Percentiles rank a stretch among this genome's conserved stretches.
Conservation (phyloP, 768 basidiomycete species). For the Lactarius trivialis region DNA sequence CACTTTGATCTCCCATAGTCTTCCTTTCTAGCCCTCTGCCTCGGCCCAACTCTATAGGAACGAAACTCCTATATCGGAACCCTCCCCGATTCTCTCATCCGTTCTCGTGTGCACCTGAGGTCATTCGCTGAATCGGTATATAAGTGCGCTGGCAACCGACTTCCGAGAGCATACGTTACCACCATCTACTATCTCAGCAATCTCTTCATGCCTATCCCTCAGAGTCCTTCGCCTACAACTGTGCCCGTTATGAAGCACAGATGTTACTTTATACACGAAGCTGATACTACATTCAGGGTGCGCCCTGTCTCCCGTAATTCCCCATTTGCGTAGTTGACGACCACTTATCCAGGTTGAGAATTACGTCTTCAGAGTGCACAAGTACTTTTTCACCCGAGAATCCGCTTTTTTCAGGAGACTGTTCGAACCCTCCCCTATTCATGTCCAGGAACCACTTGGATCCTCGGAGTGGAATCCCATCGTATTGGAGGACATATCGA, state of each 20-base stretch:
- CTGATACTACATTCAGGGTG: slow-evolving; percentile 5
- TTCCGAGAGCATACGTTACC: slow-evolving; percentile 2
- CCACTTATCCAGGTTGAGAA: slow-evolving; percentile 25
- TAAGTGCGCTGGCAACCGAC: slow-evolving; percentile 1
- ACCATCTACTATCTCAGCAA: not conserved
- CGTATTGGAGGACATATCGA: slow-evolving; percentile 26
- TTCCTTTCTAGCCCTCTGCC: not conserved
- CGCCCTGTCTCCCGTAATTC: not conserved
- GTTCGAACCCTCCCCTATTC: not conserved
- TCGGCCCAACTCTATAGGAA: not conserved
- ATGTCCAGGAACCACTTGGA: slow-evolving; percentile 27
- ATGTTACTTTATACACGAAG: slow-evolving; percentile 16
- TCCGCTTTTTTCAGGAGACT: slow-evolving; percentile 10
- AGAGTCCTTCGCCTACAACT: not conserved
- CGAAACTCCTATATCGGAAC: not conserved
- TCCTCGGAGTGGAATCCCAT: slow-evolving; percentile 30
- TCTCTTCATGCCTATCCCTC: not conserved
- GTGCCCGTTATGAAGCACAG: not conserved
- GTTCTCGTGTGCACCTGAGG: not conserved
- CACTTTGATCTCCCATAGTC: slow-evolving; percentile 2
- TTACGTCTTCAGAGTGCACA: slow-evolving; percentile 11
- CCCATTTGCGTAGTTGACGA: slow-evolving; percentile 2
- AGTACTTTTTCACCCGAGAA: slow-evolving; percentile 12
- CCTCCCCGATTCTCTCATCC: not conserved
- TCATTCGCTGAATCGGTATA: slow-evolving; percentile 6